These are phyloP conservation scores for Lomentospora prolificans DNA, from an alignment of 2,329 filamentous ascomycete genomes.

Conservation along the genomic window DNA sequence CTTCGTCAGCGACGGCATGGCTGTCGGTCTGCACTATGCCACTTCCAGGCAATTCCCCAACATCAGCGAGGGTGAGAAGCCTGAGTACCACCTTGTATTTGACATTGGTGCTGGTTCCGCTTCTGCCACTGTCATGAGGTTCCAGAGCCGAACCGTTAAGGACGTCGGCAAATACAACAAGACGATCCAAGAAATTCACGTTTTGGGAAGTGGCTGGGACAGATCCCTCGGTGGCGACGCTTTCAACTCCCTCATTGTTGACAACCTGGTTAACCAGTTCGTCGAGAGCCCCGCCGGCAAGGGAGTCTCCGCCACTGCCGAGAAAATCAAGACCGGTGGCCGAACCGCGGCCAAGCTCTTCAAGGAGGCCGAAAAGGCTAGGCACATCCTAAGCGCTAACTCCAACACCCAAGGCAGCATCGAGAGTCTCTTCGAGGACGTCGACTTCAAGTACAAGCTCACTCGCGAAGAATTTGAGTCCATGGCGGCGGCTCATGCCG, in stretches of 20 bases:
- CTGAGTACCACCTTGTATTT: conserved; percentile 87
- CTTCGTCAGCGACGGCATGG: conserved; percentile 79
- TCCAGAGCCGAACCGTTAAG: conserved; percentile 83
- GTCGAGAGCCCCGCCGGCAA: conserved; percentile 59
- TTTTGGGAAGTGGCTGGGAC: conserved; percentile 82
- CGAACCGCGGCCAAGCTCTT: conserved; percentile 81
- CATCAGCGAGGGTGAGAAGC: conserved; percentile 70
- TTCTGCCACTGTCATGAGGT: conserved; percentile 79
- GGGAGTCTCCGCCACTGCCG: conserved; percentile 50
- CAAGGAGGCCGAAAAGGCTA: conserved; percentile 80
- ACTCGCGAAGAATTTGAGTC: conserved; percentile 71
- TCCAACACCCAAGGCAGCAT: conserved; percentile 70
- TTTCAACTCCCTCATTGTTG: conserved; percentile 77
- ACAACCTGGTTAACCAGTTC: conserved; percentile 80
- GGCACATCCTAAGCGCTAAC: conserved; percentile 91
- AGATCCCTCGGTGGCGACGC: conserved; percentile 80
- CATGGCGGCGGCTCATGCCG: conserved; percentile 57
- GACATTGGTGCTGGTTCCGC: conserved; percentile 97
- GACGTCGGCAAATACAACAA: conserved; percentile 91
- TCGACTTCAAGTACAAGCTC: conserved; percentile 90
- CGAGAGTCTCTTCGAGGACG: conserved; percentile 81
- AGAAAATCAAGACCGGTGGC: conserved; percentile 63
- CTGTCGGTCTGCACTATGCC: conserved; percentile 91
- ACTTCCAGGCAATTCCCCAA: conserved; percentile 83
- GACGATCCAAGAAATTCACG: conserved; percentile 89